Evolutionary conservation across 805 yeast species (phyloP).

Genomic region (Wickerhamiella domercqiae): DNA sequence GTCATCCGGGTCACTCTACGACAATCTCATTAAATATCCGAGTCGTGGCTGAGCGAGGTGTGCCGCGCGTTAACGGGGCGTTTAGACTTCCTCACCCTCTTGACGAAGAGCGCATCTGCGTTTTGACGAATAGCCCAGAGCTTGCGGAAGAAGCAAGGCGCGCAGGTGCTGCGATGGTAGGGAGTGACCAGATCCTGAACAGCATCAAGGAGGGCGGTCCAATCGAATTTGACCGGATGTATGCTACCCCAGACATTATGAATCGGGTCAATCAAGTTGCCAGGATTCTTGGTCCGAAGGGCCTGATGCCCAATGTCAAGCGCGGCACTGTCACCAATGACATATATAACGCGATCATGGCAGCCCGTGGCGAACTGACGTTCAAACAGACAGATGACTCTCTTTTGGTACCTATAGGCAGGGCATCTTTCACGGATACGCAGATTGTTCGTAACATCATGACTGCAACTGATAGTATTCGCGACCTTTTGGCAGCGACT

Average conservation of each 20-base stretch:
- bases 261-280: conserved; percentile 51
- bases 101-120: conserved; percentile 46
- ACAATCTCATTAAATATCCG: conserved; percentile 52
- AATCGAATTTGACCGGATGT: conserved; percentile 53
- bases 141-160: conserved; percentile 37
- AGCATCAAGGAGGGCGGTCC: conserved; percentile 39
- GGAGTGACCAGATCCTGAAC: conserved; percentile 57
- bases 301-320: conserved; percentile 75
- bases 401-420: conserved; percentile 57
- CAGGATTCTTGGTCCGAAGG: conserved; percentile 73
- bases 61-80: conserved; percentile 56
- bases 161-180: conserved; percentile 51
- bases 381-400: conserved; percentile 58
- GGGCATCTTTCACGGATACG: conserved; percentile 59
- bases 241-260: conserved; percentile 72
- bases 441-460: conserved; percentile 59
- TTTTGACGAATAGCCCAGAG: conserved; percentile 47
- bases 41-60: conserved; percentile 61
- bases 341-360: conserved; percentile 35
- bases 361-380: conserved; percentile 51
- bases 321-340: conserved; percentile 75
- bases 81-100: conserved; percentile 60
- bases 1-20: conserved; percentile 56
- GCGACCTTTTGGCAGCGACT: conserved; percentile 25
- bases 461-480: conserved; percentile 49